Evolutionary conservation across 805 yeast species (phyloP), one percentile per base, ranked within the genome.

Genomic region (Suhomyces xylopsoci): DNA sequence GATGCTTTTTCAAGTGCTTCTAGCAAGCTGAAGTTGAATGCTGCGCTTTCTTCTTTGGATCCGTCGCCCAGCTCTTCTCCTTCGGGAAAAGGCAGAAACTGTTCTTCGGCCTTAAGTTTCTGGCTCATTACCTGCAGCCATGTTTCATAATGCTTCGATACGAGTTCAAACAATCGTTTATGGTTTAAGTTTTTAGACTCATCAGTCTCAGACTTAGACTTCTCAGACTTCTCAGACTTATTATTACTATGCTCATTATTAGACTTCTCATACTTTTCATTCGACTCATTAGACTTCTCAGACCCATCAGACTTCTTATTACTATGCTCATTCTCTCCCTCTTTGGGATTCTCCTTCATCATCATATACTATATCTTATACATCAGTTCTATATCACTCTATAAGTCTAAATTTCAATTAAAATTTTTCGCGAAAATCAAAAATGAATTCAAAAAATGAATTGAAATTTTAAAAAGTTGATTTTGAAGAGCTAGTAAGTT

Each of bases 81-180:
- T 4, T 50, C 50, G 7, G 72, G 73, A 44, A 68, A 66, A 8
- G 73, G 72, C 64, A 61, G 65, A 47, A 55, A 68, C 40, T 59
- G 51, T 19, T 61, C 69, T 24, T 62, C 66, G 14, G 62, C 65
- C 19, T 58, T 60, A 32, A 62, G 61, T 49, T 61, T 67, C 38
- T 58, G 59, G 50, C 61, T 64, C 56, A 70, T 62, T 32, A 65
- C 66, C 26, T 67, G 65, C 62, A 63, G 74, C 78, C 78, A 74
- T 10, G 64, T 58, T 32, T 71, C 73, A 52, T 74, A 74, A 59
- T 70, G 71, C 53, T 68, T 69, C 7, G 71, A 59, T 15, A 70
- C 69, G 36, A 67, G 56, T 42, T 68, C 73, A 53, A 67, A 66
- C 14, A 70, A 62, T 49, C 58, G 59, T 51, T 64, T 59, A 15